Evolutionary conservation across 1,139 yeast species (phyloP).

Genomic region (Kodamaea ohmeri): DNA sequence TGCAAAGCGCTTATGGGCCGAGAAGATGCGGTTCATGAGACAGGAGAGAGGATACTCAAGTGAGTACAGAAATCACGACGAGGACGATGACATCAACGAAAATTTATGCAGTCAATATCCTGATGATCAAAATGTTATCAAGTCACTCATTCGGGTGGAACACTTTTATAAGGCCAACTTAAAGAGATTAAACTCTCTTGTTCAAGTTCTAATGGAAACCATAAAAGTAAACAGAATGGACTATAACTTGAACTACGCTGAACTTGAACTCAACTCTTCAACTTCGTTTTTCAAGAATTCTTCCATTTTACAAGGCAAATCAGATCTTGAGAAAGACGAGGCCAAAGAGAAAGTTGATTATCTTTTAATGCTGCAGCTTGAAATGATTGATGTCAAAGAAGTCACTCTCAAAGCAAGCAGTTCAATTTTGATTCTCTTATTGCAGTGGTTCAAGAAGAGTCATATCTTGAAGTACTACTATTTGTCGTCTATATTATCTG

Average conservation of each 20-base stretch:
- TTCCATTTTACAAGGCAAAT: background rate
- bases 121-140: constrained; percentile 25
- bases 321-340: constrained; percentile 13
- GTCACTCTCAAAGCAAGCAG: constrained; percentile 61
- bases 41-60: constrained; percentile 70
- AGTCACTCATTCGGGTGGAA: constrained; percentile 58
- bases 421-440: constrained; percentile 49
- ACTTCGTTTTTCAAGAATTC: constrained; percentile 25
- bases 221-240: constrained; percentile 49
- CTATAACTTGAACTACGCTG: constrained; percentile 36
- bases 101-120: constrained; percentile 21
- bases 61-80: constrained; percentile 18
- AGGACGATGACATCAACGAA: constrained; percentile 19
- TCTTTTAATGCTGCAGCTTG: constrained; percentile 44
- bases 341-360: constrained; percentile 25
- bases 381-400: constrained; percentile 61
- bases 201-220: constrained; percentile 61
- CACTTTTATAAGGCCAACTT: constrained; percentile 52
- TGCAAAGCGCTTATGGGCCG: constrained; percentile 67
- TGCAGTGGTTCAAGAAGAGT: constrained; percentile 76
- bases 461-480: constrained; percentile 81
- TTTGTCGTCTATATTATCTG: constrained; percentile 69
- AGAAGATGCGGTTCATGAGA: constrained; percentile 63
- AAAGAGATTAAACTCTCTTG: constrained; percentile 57
- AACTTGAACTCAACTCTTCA: constrained; percentile 38